These are phyloP conservation scores for Colletotrichum sp. DNA, from an alignment of 2,329 filamentous ascomycete genomes.

Conservation along the genomic window DNA sequence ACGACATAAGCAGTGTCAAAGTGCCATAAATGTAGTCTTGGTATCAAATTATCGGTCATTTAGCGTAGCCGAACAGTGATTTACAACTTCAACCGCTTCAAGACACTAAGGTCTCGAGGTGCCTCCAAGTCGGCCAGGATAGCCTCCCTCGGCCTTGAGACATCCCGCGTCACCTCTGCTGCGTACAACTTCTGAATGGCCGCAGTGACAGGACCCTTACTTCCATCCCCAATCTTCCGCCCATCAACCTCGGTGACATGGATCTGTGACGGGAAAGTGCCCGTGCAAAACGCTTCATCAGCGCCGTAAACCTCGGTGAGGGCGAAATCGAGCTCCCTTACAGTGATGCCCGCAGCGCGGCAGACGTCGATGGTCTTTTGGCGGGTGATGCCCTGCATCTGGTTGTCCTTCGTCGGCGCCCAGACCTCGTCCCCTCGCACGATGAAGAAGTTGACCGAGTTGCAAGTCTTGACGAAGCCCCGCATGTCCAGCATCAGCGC, in stretches of 20 bases:
- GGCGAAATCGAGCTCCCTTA: constrained; percentile 31
- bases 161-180: constrained; percentile 25
- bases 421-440: constrained; percentile 34
- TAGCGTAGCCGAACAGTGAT: background rate
- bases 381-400: constrained; percentile 35
- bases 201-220: constrained; percentile 25
- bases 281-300: constrained; percentile 34
- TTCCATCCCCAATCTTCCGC: constrained; percentile 26
- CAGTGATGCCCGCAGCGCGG: constrained; percentile 26
- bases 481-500: constrained; percentile 32
- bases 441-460: constrained; percentile 37
- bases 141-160: constrained; percentile 23
- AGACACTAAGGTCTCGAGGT: constrained; percentile 25
- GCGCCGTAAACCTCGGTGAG: constrained; percentile 33
- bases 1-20: background rate
- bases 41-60: background rate
- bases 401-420: constrained; percentile 33
- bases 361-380: constrained; percentile 34
- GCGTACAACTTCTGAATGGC: constrained; percentile 27
- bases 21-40: background rate
- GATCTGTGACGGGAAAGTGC: constrained; percentile 31
- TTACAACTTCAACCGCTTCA: background rate
- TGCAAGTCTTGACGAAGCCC: constrained; percentile 35
- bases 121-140: constrained; percentile 27
- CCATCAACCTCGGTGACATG: constrained; percentile 30